These are phyloP conservation scores for Eucalyptus polybractea DNA, from an alignment of 345 rosid genomes.

Conservation along the genomic window DNA sequence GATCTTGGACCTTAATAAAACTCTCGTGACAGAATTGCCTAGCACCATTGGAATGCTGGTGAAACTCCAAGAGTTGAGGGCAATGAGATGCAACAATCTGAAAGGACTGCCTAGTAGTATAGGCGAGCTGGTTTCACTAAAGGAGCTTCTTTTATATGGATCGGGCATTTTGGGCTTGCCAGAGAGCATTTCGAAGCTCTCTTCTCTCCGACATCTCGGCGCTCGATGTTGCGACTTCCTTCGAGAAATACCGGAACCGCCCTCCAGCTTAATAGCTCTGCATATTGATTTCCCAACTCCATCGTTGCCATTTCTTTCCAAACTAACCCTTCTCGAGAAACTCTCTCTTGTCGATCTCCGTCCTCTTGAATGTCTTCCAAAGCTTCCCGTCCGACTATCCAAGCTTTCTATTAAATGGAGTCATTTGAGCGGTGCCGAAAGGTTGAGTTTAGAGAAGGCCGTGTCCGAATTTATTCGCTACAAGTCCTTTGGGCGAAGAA, in stretches of 20 bases:
- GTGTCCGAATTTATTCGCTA: neutral
- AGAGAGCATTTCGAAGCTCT: neutral
- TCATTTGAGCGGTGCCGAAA: too few species aligned
- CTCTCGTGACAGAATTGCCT: neutral
- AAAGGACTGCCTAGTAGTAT: neutral
- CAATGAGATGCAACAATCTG: accelerated
- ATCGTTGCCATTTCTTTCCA: neutral
- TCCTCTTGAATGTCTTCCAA: neutral
- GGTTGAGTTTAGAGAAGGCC: too few species aligned
- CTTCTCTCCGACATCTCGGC: neutral
- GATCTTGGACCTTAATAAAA: neutral
- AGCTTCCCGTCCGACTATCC: neutral
- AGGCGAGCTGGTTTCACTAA: neutral
- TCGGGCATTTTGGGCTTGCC: neutral
- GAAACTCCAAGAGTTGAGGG: neutral
- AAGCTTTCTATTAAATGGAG: too few species aligned
- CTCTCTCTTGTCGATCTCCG: neutral
- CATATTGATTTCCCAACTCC: neutral
- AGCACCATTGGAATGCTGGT: neutral
- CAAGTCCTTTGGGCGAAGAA: neutral
- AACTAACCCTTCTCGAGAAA: neutral
- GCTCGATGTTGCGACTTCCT: accelerated
- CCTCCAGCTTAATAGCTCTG: neutral
- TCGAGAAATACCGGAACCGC: neutral
- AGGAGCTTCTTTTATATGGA: accelerated